Evolutionary conservation across 2,329 filamentous ascomycete species (phyloP).

Genomic region (Pseudogymnoascus sp.): DNA sequence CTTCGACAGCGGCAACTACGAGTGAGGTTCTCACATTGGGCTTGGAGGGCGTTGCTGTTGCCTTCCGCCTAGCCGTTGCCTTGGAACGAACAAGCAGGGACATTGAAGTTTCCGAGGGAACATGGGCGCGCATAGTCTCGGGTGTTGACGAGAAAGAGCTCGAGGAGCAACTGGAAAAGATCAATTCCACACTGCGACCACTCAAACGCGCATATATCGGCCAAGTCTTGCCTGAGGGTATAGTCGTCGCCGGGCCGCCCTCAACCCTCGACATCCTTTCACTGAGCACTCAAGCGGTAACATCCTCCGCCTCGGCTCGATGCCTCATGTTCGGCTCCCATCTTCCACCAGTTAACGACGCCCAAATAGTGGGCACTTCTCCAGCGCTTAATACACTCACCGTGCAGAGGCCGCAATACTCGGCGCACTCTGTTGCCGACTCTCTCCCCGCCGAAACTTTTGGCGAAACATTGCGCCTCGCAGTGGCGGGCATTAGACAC

Average conservation of each 20-base stretch:
- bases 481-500: background rate
- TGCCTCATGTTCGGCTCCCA: background rate
- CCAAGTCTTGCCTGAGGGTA: background rate
- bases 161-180: background rate
- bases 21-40: constrained; percentile 15
- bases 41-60: constrained; percentile 15
- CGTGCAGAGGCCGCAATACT: background rate
- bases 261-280: constrained; percentile 12
- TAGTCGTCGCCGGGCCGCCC: constrained; percentile 16
- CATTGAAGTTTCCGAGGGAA: constrained; percentile 14
- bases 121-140: background rate
- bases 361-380: background rate
- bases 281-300: background rate
- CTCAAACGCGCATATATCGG: constrained; percentile 15
- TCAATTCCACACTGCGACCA: constrained; percentile 11
- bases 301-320: background rate
- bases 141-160: constrained; percentile 14
- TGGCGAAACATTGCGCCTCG: background rate
- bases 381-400: background rate
- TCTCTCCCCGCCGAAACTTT: background rate
- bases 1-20: constrained; percentile 15
- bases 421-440: background rate
- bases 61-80: constrained; percentile 19
- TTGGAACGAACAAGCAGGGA: constrained; percentile 16
- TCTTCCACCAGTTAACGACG: background rate